Evolutionary conservation across 2,329 filamentous ascomycete species (phyloP).

Genomic region (Fusarium subglutinans): DNA sequence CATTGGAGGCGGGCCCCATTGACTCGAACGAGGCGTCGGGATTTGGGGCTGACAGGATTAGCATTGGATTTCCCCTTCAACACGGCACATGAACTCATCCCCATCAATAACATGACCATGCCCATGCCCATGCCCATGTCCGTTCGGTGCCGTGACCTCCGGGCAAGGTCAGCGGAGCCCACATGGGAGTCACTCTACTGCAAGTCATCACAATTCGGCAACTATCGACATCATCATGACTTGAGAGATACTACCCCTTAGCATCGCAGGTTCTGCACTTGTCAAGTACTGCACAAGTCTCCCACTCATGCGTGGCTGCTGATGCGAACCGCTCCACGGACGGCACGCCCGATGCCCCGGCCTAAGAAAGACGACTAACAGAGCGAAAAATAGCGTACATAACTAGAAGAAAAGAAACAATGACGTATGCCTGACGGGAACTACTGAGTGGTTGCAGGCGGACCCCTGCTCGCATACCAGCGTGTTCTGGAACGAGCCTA

Average conservation of each 20-base stretch:
- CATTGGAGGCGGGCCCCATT: constrained; percentile 18
- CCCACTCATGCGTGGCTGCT: constrained; percentile 14
- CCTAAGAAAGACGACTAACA: not conserved
- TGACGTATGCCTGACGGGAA: constrained; percentile 36
- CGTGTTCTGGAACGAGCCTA: constrained; percentile 16
- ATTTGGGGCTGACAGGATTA: constrained; percentile 14
- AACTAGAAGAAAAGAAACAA: not conserved
- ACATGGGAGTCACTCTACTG: constrained; percentile 15
- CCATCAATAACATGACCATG: not conserved
- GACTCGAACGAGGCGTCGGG: constrained; percentile 9
- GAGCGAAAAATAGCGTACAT: not conserved
- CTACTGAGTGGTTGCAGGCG: constrained; percentile 26
- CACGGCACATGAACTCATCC: constrained; percentile 16
- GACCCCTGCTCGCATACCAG: constrained; percentile 15
- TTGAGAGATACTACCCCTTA: not conserved
- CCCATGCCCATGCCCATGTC: constrained; percentile 15
- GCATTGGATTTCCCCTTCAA: not conserved
- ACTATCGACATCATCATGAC: constrained; percentile 21
- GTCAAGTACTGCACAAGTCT: constrained; percentile 17
- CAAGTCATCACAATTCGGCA: constrained; percentile 15
- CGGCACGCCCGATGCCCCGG: constrained; percentile 23
- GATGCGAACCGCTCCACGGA: constrained; percentile 3
- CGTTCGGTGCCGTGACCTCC: constrained; percentile 37
- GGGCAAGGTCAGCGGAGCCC: constrained; percentile 37
- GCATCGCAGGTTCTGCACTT: not conserved